Base-by-base conservation (phyloP, 345 rosid species). In the Eutrema yunnanense region DNA sequence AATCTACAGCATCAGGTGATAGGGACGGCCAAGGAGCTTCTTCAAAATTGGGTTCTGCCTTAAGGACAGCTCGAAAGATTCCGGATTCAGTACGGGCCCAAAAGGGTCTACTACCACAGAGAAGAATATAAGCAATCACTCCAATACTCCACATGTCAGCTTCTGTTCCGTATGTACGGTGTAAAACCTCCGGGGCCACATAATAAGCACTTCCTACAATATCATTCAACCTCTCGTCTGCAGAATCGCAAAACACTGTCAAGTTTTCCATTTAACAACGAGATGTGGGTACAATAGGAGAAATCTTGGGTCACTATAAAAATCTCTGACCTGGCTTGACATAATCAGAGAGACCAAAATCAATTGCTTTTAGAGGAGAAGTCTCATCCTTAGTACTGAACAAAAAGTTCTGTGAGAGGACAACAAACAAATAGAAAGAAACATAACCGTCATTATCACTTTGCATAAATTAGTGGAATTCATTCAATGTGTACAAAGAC, bases 111-210 rank as follows among this genome's bases (percentile, higher is more conserved):
- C 97, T 95, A 3, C 99, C 99, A 62, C 97, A 92, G 14, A 95
- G 87, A 69, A 95, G 89, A 67, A 95, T 92, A 74, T 95, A 95
- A 71, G 96, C 92, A 74, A 92, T 90, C 43, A 95, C 99, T 77
- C 99, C 99, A 41, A 95, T 83, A 76, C 99, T 95, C 99, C 99
- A 95, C 93, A 95, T 95, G 75, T 95, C 99, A 33, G 92, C 99
- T 84, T 95, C 99, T 68, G 92, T 87, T 51, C 97, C 95, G 63
- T 95, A 95, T 6, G 97, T 83, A 77, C 99, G 85, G 72, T 95
- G 99, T 26, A 95, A 81, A 75, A 95, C 99, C 74, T 95, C 99
- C 4, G 99, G 99, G 42, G 97, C 97, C 3, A 95, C 99, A 66
- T 95, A 95, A 67, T 92, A 95, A 56, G 99, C 97, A 82, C 99